Conservation (phyloP, 2,329 filamentous ascomycete species). For the Aspergillus fijiensis region DNA sequence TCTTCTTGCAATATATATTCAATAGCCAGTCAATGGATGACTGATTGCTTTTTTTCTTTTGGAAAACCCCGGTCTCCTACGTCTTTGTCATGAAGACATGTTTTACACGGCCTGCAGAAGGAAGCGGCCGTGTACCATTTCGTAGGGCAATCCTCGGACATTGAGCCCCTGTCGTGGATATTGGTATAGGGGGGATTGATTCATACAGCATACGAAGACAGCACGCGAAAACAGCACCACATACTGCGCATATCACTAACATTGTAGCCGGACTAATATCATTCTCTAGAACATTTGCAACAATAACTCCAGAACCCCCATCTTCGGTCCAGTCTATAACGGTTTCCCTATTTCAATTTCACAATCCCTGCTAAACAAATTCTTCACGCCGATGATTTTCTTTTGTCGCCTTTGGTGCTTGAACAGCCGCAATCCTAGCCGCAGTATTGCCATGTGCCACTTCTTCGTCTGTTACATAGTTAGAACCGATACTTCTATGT, state of each 20-base stretch:
- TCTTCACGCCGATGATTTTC: background rate
- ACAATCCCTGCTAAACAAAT: background rate
- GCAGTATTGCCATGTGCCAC: background rate
- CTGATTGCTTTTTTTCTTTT: conserved; percentile 20
- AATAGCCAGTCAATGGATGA: conserved; percentile 19
- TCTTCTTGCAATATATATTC: conserved; percentile 28
- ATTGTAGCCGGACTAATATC: background rate
- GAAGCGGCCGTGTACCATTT: background rate
- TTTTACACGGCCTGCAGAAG: background rate
- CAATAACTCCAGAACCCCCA: background rate
- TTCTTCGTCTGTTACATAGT: background rate
- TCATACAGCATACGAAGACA: too few species aligned
- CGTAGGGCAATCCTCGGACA: background rate
- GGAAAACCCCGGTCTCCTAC: conserved; percentile 12
- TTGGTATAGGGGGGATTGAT: too few species aligned
- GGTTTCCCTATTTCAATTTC: background rate
- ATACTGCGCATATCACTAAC: background rate
- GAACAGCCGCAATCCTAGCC: background rate
- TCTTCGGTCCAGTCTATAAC: background rate
- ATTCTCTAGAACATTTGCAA: background rate
- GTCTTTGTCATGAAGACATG: background rate
- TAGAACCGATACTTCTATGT: background rate
- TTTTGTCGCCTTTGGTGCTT: background rate
- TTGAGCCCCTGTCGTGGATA: too few species aligned
- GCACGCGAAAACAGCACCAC: background rate